Evolutionary conservation across 768 basidiomycete genomes (phyloP).

Genomic region (Amanita jacksonii): DNA sequence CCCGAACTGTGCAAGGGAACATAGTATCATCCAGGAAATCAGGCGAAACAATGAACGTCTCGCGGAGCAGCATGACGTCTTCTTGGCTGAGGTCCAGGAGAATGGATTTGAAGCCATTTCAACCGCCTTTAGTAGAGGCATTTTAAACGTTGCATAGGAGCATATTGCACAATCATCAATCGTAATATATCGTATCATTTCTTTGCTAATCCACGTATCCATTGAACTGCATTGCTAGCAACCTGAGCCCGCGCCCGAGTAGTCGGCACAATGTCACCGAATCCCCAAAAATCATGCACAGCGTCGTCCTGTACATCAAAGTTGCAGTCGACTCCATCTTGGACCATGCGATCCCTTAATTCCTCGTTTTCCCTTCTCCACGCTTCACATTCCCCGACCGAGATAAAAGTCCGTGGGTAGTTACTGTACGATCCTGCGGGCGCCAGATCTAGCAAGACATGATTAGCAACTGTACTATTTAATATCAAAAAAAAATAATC

Average conservation of each 20-base stretch:
- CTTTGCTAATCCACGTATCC: background rate
- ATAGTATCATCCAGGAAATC: slow-evolving; percentile 86
- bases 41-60: slow-evolving; percentile 76
- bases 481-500: background rate
- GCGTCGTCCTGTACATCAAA: slow-evolving; percentile 16
- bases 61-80: slow-evolving; percentile 74
- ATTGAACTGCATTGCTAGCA: slow-evolving; percentile 1
- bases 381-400: slow-evolving; percentile 14
- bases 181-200: no score
- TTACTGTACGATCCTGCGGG: slow-evolving; percentile 12
- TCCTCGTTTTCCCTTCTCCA: slow-evolving; percentile 15
- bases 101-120: slow-evolving; percentile 69
- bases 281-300: slow-evolving; percentile 16
- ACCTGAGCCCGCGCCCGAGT: slow-evolving; percentile 8
- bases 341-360: slow-evolving; percentile 10
- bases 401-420: slow-evolving; percentile 15
- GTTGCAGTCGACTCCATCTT: slow-evolving; percentile 15
- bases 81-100: slow-evolving; percentile 65
- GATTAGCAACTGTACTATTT: background rate
- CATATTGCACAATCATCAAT: no score
- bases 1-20: slow-evolving; percentile 78
- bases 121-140: slow-evolving; percentile 57
- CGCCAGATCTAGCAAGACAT: slow-evolving; percentile 8
- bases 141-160: no score
- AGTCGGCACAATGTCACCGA: slow-evolving; percentile 10